Evolutionary conservation across 1,284 basidiomycete genomes (phyloP), one percentile per base, ranked within the genome.

Genomic region (Cutaneotrichosporon cutaneum): DNA sequence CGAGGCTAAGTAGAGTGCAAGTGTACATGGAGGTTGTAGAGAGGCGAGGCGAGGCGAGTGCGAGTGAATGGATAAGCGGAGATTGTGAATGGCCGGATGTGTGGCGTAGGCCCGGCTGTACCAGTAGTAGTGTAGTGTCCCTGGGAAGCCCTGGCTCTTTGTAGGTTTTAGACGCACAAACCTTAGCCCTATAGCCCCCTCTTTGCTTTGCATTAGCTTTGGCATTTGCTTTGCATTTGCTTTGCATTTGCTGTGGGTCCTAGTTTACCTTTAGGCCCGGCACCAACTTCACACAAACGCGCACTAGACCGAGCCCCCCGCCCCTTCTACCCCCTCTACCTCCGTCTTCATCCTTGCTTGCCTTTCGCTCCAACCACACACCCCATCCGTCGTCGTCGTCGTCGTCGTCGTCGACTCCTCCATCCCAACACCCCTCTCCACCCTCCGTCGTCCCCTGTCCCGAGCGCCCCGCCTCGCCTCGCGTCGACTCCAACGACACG

Each of bases 41-140:
- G 22, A 11, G 3, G n/a, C n/a, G n/a, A n/a, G n/a, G n/a, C n/a
- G n/a, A n/a, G n/a, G n/a, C n/a, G n/a, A n/a, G n/a, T n/a, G n/a
- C n/a, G n/a, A 26, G 21, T 26, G 9, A 16, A 26, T 11, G 18
- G 45, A 27, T 48, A 18, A 32, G 26, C 48, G 48, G 48, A 32
- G 27, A 51, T 51, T 51, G 48, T 51, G 32, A 51, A 51, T 51
- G 26, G 48, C 48, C 48, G 48, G 26, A n/a, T 18, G 48, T 51
- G 48, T 51, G 48, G 48, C 48, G 27, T 30, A 42, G 39, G 39
- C 39, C 39, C 35, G 30, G 30, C 30, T 30, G 30, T 4, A 30
- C n/a, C n/a, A n/a, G n/a, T n/a, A n/a, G n/a, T n/a, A n/a, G n/a
- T n/a, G n/a, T n/a, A n/a, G n/a, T n/a, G n/a, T n/a, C n/a, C n/a